phyloP scores from a whole-genome alignment of 2,329 filamentous ascomycete genomes.

The Aspergillus pseudonomiae region DNA sequence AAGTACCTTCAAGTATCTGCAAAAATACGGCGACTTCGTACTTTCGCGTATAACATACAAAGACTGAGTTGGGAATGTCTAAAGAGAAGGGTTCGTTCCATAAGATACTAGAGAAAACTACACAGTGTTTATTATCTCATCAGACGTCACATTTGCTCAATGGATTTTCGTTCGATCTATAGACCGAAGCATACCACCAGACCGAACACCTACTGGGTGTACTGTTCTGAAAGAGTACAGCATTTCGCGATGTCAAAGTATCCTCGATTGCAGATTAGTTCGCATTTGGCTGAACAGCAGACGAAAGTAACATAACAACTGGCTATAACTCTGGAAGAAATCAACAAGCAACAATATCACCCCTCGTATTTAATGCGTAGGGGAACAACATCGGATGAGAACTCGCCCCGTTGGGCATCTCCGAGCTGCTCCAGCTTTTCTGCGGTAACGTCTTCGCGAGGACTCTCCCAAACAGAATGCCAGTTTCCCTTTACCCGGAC shows the following conservation, averaged over 20 bases:
- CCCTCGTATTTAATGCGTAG: constrained; percentile 16
- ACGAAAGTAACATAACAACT: background rate
- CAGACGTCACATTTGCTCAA: too few species aligned
- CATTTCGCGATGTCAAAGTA: too few species aligned
- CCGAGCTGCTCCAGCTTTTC: constrained; percentile 25
- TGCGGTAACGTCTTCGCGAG: constrained; percentile 25
- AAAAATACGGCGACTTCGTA: too few species aligned
- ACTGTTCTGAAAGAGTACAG: too few species aligned
- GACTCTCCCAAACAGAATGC: constrained; percentile 38
- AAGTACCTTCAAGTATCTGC: too few species aligned
- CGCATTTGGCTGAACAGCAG: background rate
- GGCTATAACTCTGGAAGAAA: background rate
- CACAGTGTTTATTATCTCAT: too few species aligned
- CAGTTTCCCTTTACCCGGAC: constrained; percentile 38
- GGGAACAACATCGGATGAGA: constrained; percentile 27
- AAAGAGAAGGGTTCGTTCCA: too few species aligned
- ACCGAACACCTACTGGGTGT: background rate
- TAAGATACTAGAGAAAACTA: too few species aligned
- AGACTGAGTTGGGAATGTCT: too few species aligned
- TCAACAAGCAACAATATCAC: background rate
- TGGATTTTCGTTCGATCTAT: too few species aligned
- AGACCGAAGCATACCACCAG: background rate
- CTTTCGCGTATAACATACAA: too few species aligned
- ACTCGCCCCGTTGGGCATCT: constrained; percentile 26
- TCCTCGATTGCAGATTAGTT: background rate